Evolutionary conservation across 768 basidiomycete species (phyloP), one percentile per base, ranked within the genome.

Genomic region (Mycena indigotica): DNA sequence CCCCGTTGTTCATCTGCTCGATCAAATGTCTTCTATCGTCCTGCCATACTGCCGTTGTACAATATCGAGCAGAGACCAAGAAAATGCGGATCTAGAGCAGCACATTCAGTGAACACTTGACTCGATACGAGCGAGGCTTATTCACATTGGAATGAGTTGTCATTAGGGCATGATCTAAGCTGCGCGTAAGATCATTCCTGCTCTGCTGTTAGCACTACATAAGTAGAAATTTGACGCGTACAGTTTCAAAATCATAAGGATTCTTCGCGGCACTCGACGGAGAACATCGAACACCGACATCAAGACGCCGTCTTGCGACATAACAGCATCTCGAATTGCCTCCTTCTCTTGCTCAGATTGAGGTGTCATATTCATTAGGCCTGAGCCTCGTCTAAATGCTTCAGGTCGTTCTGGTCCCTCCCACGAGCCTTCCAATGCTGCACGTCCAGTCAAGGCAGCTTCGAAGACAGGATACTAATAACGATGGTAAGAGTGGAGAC

Each of bases 381-480:
- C 84, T 10, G 86, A 84, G 1, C 87, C 87, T n/a, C 91, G 84
- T 41, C 72, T 73, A 65, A 86, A 81, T n/a, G 73, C 63, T 64
- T 60, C 24, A 24, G 67, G 67, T 3, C 72, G 70, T 10, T 71
- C 73, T 19, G 73, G 70, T 17, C 79, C 77, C 15, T 80, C 77
- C 77, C 80, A 82, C 5, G 83, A 77, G 28, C 86, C 88, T 67
- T 86, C 83, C 53, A 96, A 71, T 1, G 84, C 85, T 17, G 91
- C 86, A 39, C 94, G 83, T 4, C 87, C 89, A n/a, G 95, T 98
- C 44, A 98, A 87, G 15, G 95, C 95, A 21, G 93, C 92, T 72
- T 98, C 94, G 60, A 98, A 95, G 12, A 97, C 82, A 8, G 94
- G 91, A 69, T 97, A 98, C 90, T 95, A 66, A 3, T 17, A 54